phyloP scores from a whole-genome alignment of 768 basidiomycete genomes.

The Phanerodontia chrysosporium region DNA sequence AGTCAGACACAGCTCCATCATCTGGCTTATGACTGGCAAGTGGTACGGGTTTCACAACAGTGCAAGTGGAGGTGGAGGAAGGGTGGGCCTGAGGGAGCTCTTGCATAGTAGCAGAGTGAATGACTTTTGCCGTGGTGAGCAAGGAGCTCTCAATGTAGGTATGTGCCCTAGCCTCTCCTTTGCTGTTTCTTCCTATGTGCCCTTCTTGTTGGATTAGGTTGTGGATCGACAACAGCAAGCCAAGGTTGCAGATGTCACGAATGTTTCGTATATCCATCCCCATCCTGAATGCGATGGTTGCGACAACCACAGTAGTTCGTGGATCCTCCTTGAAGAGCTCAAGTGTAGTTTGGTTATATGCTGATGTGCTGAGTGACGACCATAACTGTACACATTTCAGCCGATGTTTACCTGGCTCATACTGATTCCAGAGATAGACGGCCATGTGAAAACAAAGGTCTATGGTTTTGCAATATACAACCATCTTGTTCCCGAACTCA shows the following conservation, averaged over 20 bases:
- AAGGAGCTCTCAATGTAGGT: too few species aligned
- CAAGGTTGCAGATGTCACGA: not conserved
- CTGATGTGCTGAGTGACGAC: not conserved
- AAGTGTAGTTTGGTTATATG: not conserved
- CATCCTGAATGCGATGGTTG: slow-evolving; percentile 10
- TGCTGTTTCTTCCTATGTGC: too few species aligned
- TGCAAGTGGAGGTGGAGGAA: too few species aligned
- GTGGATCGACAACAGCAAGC: too few species aligned
- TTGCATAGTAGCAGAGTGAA: too few species aligned
- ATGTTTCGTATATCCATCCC: slow-evolving; percentile 4
- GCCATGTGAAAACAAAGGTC: not conserved
- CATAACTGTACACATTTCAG: not conserved
- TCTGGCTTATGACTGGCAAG: too few species aligned
- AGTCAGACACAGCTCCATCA: too few species aligned
- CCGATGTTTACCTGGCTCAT: not conserved
- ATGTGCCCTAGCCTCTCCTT: too few species aligned
- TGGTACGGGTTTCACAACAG: too few species aligned
- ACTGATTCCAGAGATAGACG: not conserved
- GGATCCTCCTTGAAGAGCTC: slow-evolving; percentile 5
- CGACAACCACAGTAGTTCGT: slow-evolving; percentile 1
- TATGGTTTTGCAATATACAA: slow-evolving; percentile 2
- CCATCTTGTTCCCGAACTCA: not conserved
- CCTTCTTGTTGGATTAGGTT: too few species aligned
- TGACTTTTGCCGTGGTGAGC: too few species aligned
- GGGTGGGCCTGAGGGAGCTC: too few species aligned